Evolutionary conservation across 2,329 filamentous ascomycete genomes (phyloP), one percentile per base, ranked within the genome.

Genomic region (Thielaviopsis cerberus): DNA sequence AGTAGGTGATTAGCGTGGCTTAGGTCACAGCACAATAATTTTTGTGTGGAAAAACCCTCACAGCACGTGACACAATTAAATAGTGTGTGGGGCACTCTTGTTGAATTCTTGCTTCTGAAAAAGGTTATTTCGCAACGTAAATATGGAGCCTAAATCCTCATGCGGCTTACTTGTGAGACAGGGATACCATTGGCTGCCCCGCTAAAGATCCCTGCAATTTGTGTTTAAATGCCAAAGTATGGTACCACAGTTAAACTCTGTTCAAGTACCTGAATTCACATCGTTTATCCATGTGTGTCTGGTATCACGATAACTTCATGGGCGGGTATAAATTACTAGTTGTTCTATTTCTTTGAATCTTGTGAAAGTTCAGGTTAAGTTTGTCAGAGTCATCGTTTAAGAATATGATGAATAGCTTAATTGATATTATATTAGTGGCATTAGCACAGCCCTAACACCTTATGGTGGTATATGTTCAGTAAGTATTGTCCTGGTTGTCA

Each of bases 1-100:
- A 58, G 50, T 61, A 61, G 59, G 58, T 56, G 59, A 58, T 61
- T 58, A 56, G 53, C 58, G 41, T 57, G 54, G 56, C 59, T 34
- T 52, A 30, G 52, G 56, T 45, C 56, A 61, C 59, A 61, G 59
- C 55, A 56, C 57, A 57, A 61, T 55, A 58, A 61, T 58, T 59
- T 61, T 61, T 61, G 59, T 61, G 59, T 58, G 57, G 53, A 41
- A 61, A 56, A 61, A 61, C 59, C 59, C 59, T 61, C 51, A 54
- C 37, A 51, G 22, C 59, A 61, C 59, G 59, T 61, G 59, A 61
- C 53, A 13, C n/a, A 7, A 26, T 20, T 4, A 15, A 50, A 37
- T 58, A 26, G 53, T 61, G 56, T 55, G 59, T 61, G 56, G 53
- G 41, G 41, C 54, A 20, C 23, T 22, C 6, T 8, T 50, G 17